Evolutionary conservation across 2,329 filamentous ascomycete species (phyloP).

Genomic region (Cercospora brassicicola): DNA sequence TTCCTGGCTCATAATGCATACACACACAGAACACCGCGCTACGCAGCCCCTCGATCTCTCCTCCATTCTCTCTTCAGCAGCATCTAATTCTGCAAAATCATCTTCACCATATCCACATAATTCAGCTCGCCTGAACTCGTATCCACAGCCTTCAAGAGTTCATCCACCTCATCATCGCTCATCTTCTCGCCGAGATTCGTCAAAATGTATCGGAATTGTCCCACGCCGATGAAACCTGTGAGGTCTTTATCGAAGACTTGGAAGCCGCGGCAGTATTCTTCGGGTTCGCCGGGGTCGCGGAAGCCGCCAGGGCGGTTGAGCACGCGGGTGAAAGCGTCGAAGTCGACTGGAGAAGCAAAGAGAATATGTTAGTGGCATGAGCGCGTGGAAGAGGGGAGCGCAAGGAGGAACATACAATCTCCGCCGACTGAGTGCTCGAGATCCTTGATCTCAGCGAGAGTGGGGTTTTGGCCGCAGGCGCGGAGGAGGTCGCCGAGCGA

Average conservation of each 20-base stretch:
- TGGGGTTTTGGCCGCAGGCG: conserved; percentile 97
- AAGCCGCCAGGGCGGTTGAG: conserved; percentile 97
- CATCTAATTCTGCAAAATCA: conserved; percentile 42
- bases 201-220: conserved; percentile 93
- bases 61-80: background rate
- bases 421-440: conserved; percentile 85
- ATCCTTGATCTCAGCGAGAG: conserved; percentile 85
- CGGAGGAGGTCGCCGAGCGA: conserved; percentile 90
- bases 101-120: conserved; percentile 64
- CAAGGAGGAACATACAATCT: conserved; percentile 72
- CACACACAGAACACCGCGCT: background rate
- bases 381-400: background rate
- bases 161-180: conserved; percentile 97
- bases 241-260: conserved; percentile 99
- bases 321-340: conserved; percentile 93
- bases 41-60: background rate
- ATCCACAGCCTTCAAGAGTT: conserved; percentile 97
- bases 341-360: conserved; percentile 70
- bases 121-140: conserved; percentile 96
- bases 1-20: conserved; percentile 7
- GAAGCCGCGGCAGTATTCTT: conserved; percentile 98
- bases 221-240: conserved; percentile 96
- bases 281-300: conserved; percentile 94
- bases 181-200: conserved; percentile 99
- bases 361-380: conserved; percentile 5